These are phyloP conservation scores for Globisporangium okanoganense DNA, from an alignment of 352 stramenopile genomes.

Conservation along the genomic window DNA sequence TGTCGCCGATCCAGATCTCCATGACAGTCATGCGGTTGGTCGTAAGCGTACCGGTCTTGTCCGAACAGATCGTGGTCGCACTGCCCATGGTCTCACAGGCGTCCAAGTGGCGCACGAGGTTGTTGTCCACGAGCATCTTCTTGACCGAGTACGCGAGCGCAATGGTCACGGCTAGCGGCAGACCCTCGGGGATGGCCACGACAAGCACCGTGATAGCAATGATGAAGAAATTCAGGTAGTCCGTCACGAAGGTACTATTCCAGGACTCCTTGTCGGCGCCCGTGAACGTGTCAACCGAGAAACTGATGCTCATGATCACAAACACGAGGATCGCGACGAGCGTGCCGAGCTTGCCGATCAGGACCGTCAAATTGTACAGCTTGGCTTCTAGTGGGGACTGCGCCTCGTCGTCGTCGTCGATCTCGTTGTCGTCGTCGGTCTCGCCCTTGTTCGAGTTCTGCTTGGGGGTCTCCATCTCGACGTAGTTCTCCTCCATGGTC, in stretches of 20 bases:
- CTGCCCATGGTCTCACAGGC: slow-evolving; percentile 91
- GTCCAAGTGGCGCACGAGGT: slow-evolving; percentile 79
- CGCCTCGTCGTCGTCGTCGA: slow-evolving; percentile 27
- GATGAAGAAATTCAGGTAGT: slow-evolving; percentile 66
- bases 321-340: slow-evolving; percentile 53
- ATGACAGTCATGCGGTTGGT: slow-evolving; percentile 97
- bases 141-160: slow-evolving; percentile 92
- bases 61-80: slow-evolving; percentile 91
- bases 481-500: slow-evolving; percentile 33
- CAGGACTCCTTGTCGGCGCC: slow-evolving; percentile 21
- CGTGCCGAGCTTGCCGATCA: slow-evolving; percentile 59
- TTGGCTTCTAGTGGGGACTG: slow-evolving; percentile 68
- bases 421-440: slow-evolving; percentile 10
- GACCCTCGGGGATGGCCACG: slow-evolving; percentile 94
- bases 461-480: slow-evolving; percentile 55
- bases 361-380: slow-evolving; percentile 46
- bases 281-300: slow-evolving; percentile 41
- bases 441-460: slow-evolving; percentile 10
- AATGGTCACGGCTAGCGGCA: slow-evolving; percentile 97
- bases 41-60: slow-evolving; percentile 95
- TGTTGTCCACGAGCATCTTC: slow-evolving; percentile 88
- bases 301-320: slow-evolving; percentile 51
- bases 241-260: slow-evolving; percentile 27
- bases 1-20: slow-evolving; percentile 55
- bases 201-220: slow-evolving; percentile 86